These are phyloP conservation scores for Lumnitzera littorea DNA, from an alignment of 345 rosid genomes.

Conservation along the genomic window DNA sequence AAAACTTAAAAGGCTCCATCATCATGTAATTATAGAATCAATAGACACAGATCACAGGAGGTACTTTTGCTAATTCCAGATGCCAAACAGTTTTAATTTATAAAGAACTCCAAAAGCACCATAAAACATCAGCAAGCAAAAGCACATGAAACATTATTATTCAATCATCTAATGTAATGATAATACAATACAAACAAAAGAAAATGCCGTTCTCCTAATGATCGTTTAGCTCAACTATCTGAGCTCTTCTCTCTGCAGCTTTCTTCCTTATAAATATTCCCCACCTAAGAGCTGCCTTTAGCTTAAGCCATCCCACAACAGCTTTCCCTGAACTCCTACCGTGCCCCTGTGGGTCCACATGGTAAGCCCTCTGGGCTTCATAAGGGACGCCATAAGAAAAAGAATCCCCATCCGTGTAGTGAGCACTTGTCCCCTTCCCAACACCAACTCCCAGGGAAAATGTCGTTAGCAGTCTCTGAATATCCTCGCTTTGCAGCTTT, in stretches of 20 bases:
- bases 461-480: constrained; percentile 77
- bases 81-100: too few relatives aligned
- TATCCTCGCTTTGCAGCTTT: constrained; percentile 80
- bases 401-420: constrained; percentile 36
- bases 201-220: background rate
- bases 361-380: constrained; percentile 36
- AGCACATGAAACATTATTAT: background rate
- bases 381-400: constrained; percentile 47
- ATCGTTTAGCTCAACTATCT: constrained; percentile 63
- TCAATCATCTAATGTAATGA: background rate
- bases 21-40: too few relatives aligned
- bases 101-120: too few relatives aligned
- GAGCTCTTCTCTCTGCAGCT: constrained; percentile 92
- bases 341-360: constrained; percentile 19
- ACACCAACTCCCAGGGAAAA: constrained; percentile 35
- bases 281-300: constrained; percentile 52
- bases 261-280: constrained; percentile 91
- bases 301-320: constrained; percentile 78
- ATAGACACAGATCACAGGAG: too few relatives aligned
- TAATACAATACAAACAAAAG: background rate
- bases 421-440: constrained; percentile 22
- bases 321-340: constrained; percentile 74
- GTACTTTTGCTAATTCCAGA: too few relatives aligned
- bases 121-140: too few relatives aligned
- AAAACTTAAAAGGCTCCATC: too few relatives aligned